Conservation (phyloP, 176 grass and related monocot genomes). For the Stipa capillata region DNA sequence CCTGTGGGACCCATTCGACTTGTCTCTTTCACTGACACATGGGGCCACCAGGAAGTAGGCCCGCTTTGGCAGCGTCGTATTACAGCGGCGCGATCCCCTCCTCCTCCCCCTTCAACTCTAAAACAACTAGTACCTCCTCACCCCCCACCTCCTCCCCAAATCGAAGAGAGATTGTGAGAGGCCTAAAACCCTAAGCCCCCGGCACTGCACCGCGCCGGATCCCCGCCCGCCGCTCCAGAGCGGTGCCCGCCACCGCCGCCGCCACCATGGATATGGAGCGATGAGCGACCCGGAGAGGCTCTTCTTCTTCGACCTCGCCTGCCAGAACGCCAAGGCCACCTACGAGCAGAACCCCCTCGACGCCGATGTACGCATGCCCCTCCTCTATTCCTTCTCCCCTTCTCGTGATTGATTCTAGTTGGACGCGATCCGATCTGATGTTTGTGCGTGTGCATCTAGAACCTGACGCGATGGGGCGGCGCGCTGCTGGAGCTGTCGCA, state of each 20-base stretch:
- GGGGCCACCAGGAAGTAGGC: not conserved
- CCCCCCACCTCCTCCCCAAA: not conserved
- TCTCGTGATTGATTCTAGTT: not conserved
- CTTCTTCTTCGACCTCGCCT: slow-evolving; percentile 69
- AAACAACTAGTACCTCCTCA: not conserved
- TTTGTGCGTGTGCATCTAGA: slow-evolving; percentile 16
- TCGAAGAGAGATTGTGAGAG: not conserved
- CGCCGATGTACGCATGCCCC: slow-evolving; percentile 43
- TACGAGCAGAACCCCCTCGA: slow-evolving; percentile 59
- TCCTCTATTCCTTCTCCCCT: not conserved
- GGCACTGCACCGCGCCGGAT: slow-evolving; percentile 1
- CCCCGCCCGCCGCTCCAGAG: slow-evolving; percentile 8
- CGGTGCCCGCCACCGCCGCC: not conserved
- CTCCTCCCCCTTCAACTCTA: not conserved
- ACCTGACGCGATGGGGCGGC: slow-evolving; percentile 76
- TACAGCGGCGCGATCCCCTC: not conserved
- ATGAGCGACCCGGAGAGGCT: slow-evolving; percentile 53
- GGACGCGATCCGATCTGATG: not conserved
- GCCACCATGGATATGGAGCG: slow-evolving; percentile 44
- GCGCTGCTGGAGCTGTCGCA: slow-evolving; percentile 76
- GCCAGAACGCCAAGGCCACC: slow-evolving; percentile 46
- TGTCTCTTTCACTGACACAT: not conserved
- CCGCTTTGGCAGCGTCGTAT: not conserved
- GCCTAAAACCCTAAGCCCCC: slow-evolving; percentile 48
- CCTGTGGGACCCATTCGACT: not conserved